Base-by-base conservation (phyloP, 2,329 filamentous ascomycete genomes). In the Onygenales sp. region DNA sequence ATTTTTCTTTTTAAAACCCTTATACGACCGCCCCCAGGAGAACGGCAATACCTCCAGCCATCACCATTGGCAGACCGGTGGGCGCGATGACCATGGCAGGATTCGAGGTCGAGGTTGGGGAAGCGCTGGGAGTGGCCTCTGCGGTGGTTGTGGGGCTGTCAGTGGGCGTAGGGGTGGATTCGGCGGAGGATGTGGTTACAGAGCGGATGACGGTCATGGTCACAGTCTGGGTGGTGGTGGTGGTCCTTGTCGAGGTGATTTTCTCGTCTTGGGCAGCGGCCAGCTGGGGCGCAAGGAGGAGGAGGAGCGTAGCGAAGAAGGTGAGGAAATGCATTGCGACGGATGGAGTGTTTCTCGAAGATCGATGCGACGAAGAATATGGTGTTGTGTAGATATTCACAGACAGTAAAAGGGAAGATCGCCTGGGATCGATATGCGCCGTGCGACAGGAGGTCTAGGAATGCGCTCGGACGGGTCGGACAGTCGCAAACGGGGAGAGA, bases 191-290 rank as follows among this genome's bases (percentile, higher is more conserved):
- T 5, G 60, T 54, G 27, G 56, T 52, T 55, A 56, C 52, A 21
- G 55, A 54, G 37, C 54, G 58, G 49, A 59, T 55, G 48, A 65
- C 59, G 2, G 67, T 59, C 37, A 66, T 65, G 51, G 65, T 62
- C 10, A 73, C 69, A 14, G 77, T 72, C 43, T 73, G 70, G 27
- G 74, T 74, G 57, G 75, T 75, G 27, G 70, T 69, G 55, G 62
- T 58, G 56, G 70, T 70, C 46, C 67, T 65, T 17, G 68, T 71
- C 27, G 68, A 61, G 42, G 64, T 64, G 49, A 65, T 66, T 47
- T 59, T 61, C 31, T 55, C 55, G 34, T 61, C 61, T 40, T 65
- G 63, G 14, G 62, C 65, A 50, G 61, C 62, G 46, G 61, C 59
- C n/a, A 67, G 54, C 54, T 65, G 65, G 53, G 63, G 58, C 43